These are phyloP conservation scores for Cytospora chrysosperma DNA, from an alignment of 2,329 filamentous ascomycete species.

Conservation along the genomic window DNA sequence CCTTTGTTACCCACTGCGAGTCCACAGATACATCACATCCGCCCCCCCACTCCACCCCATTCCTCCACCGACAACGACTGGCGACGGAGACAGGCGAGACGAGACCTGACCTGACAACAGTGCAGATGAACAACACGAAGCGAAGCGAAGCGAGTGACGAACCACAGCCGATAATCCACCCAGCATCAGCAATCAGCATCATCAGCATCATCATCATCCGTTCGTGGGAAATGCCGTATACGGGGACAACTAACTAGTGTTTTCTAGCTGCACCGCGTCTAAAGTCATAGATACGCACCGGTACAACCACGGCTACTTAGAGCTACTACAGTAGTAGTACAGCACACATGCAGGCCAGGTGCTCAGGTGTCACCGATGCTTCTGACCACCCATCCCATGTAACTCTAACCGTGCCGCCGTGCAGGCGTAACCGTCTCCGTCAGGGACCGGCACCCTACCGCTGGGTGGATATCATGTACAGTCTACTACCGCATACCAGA, in stretches of 20 bases:
- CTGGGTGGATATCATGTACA: neutral
- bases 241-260: neutral
- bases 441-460: neutral
- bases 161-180: constrained; percentile 3
- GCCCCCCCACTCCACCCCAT: constrained; percentile 20
- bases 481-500: neutral
- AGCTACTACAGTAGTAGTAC: too few species aligned
- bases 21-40: constrained; percentile 3
- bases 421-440: neutral
- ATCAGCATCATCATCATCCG: too few species aligned
- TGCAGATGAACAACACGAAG: neutral
- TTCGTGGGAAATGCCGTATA: constrained; percentile 3
- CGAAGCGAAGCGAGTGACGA: neutral
- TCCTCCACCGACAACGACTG: constrained; percentile 16
- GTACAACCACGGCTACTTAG: constrained; percentile 10
- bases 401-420: constrained; percentile 7
- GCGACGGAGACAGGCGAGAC: constrained; percentile 15
- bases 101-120: constrained; percentile 1
- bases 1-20: constrained; percentile 19
- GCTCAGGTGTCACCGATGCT: constrained; percentile 8
- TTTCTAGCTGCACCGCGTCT: constrained; percentile 8
- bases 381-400: constrained; percentile 3
- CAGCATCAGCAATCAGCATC: constrained; percentile 4
- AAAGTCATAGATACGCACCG: constrained; percentile 7
- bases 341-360: neutral